Evolutionary conservation across 192 early-diverging fungal species (phyloP), one percentile per base, ranked within the genome.

Genomic region (Neocallimastix lanati): DNA sequence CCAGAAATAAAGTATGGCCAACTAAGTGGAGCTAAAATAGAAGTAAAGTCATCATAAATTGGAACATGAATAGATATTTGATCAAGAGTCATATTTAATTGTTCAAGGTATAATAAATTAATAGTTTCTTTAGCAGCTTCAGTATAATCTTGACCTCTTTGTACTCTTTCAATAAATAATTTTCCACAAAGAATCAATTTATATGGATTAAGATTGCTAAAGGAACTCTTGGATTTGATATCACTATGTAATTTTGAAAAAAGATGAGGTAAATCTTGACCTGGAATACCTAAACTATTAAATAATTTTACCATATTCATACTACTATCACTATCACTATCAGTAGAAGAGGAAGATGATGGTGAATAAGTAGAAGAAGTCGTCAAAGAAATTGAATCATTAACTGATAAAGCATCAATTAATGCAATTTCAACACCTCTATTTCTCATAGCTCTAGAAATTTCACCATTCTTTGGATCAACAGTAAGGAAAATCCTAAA

Each of bases 401-500:
- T 81, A 67, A 84, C 83, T 84, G 86, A 86, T 18, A 88, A 84
- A 1, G 85, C 83, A 37, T 88, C 89, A 2, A 89, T 83, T 2
- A 96, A 83, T 28, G 88, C 86, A 28, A 99, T 90, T 85, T 99
- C 97, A n/a, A 98, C 91, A 77, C 95, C 95, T 79, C 97, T 93
- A 82, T 99, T 99, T 77, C 97, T 85, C 97, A 99, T 99, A 6
- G 97, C 96, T 13, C 96, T 88, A 13, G 95, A 96, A 29, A 99
- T 86, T 85, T 99, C 96, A 36, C 97, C 97, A 81, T 93, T 88
- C 67, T 88, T 86, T 18, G 96, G 96, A 83, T 99, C 94, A 35
- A 97, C 91, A 0, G 95, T 94, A 94, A 99, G 94, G 82, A 99
- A 94, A 77, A 99, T 92, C 29, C 97, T 87, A 87, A 99, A 99